Evolutionary conservation across 768 basidiomycete species (phyloP), one percentile per base, ranked within the genome.

Genomic region (Termitomyces sp.): DNA sequence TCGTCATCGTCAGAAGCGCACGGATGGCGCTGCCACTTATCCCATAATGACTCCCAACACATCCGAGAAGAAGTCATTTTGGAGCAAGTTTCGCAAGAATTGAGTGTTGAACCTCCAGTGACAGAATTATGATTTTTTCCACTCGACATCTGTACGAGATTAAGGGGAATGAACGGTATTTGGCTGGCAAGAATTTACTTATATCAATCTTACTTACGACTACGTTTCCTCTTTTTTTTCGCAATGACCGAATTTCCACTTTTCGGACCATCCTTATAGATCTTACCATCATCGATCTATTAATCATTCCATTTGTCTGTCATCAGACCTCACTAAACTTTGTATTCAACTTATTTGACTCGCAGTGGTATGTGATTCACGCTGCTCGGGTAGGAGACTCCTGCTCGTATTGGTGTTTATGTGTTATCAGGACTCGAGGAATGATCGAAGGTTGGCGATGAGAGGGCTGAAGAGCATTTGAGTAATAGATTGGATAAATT

Each of bases 1-100:
- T 43, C 78, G 87, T 12, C 83, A 87, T 37, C 78, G 86, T 60
- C 81, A 76, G 59, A 77, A 80, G 60, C 80, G 87, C 64, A 77
- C 81, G 76, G 69, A 81, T 0, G 76, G 76, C 25, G 80, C 69
- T 52, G 67, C 72, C 12, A 63, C 69, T 25, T 80, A 77, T 70
- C 74, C 77, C 59, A 71, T 71, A 57, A 67, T 14, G 63, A 76
- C 81, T 76, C 70, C 73, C 75, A 59, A 71, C 70, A 60, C 67
- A 46, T 57, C 59, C 1, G 54, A 37, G 38, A 73, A 68, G 63
- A 66, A 68, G 43, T 53, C 66, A 6, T 73, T 78, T 63, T 74
- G 75, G 53, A 63, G 74, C 46, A 73, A 66, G 53, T 81, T 80
- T 74, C 73, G 75, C 63, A 76, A 71, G 63, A 78, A 72, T 59